Conservation (phyloP, 2,329 filamentous ascomycete species). For the Juglanconis sp. region DNA sequence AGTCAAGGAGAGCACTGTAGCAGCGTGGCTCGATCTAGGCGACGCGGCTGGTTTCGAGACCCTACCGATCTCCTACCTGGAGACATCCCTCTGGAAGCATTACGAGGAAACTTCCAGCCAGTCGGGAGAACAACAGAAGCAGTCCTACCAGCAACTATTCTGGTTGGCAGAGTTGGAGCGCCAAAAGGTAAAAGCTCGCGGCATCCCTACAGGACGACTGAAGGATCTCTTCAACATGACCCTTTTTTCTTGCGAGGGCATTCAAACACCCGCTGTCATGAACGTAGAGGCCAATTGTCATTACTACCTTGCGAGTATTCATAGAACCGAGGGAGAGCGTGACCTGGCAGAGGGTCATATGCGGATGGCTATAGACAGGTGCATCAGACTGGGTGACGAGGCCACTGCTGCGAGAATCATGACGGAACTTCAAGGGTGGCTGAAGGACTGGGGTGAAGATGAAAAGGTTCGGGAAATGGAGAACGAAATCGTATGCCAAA, state of each 20-base stretch:
- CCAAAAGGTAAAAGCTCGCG: slow-evolving; percentile 12
- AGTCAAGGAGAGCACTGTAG: neutral
- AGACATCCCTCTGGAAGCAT: slow-evolving; percentile 6
- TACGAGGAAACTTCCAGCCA: slow-evolving; percentile 1
- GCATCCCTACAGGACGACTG: neutral
- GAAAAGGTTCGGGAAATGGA: slow-evolving; percentile 4
- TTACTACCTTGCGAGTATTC: slow-evolving; percentile 6
- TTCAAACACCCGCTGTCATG: neutral
- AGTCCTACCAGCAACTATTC: slow-evolving; percentile 7
- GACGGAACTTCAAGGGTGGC: slow-evolving; percentile 11
- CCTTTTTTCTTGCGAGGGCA: neutral
- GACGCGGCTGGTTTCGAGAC: slow-evolving; percentile 11
- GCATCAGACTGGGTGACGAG: neutral
- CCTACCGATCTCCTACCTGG: slow-evolving; percentile 4
- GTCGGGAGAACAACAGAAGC: neutral
- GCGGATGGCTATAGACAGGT: slow-evolving; percentile 5
- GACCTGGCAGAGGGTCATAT: slow-evolving; percentile 1
- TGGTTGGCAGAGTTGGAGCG: slow-evolving; percentile 15
- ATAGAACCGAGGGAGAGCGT: slow-evolving; percentile 2
- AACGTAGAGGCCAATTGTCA: slow-evolving; percentile 11
- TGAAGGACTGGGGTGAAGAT: slow-evolving; percentile 11
- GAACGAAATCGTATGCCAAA: neutral
- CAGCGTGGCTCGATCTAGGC: slow-evolving; percentile 17
- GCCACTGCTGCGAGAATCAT: slow-evolving; percentile 3
- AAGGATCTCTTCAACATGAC: slow-evolving; percentile 5